phyloP scores from a whole-genome alignment of 495 filamentous ascomycete species.

The Penicillium lividum region DNA sequence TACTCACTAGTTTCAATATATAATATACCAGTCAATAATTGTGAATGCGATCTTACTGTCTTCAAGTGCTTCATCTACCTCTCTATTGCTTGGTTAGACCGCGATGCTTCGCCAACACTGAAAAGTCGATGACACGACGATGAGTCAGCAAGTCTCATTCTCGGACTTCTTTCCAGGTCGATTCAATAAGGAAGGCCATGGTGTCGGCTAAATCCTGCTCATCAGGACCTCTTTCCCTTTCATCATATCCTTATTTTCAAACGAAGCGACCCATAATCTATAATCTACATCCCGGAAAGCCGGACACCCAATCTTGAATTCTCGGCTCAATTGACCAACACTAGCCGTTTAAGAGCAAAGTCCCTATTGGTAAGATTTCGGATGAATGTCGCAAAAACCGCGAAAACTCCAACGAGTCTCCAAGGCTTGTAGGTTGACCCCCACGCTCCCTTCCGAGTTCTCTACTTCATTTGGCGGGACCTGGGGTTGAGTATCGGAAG shows the following conservation, averaged over 20 bases:
- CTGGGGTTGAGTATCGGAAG: not conserved
- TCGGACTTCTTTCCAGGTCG: constrained; percentile 8
- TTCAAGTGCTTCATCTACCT: too few relatives aligned
- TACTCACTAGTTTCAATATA: not conserved
- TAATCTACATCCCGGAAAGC: not conserved
- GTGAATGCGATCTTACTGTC: too few relatives aligned
- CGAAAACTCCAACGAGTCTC: constrained; percentile 37
- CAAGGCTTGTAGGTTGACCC: constrained; percentile 28
- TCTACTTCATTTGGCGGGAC: constrained; percentile 17
- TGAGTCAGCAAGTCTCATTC: constrained; percentile 21
- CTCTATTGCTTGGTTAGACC: too few relatives aligned
- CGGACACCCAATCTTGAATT: not conserved
- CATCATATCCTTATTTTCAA: constrained; percentile 4
- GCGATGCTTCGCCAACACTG: constrained; percentile 5
- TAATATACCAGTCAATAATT: not conserved
- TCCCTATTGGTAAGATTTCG: constrained; percentile 13
- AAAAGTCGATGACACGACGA: constrained; percentile 20
- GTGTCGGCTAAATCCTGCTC: constrained; percentile 4
- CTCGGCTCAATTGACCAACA: not conserved
- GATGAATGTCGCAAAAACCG: constrained; percentile 36
- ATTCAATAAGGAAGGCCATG: constrained; percentile 4
- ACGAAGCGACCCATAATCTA: constrained; percentile 9
- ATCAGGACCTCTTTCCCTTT: constrained; percentile 19
- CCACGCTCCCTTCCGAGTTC: constrained; percentile 11
- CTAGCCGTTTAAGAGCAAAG: not conserved